Evolutionary conservation across 495 filamentous ascomycete species (phyloP), one percentile per base, ranked within the genome.

Genomic region (Penicillium coffeae): DNA sequence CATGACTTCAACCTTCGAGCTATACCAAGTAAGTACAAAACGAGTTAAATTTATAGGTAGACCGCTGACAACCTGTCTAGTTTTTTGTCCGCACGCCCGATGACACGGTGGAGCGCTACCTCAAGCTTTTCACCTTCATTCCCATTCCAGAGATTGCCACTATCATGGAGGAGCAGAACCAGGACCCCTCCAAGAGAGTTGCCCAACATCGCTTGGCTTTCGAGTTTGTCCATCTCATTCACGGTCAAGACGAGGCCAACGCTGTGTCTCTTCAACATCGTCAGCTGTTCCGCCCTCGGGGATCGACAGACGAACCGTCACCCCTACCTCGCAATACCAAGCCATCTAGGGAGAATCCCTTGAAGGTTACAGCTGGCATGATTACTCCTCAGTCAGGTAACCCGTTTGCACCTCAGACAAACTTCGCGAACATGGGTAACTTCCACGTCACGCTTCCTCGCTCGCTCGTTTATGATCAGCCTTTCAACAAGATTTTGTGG

Each of bases 91-190:
- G 86, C n/a, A 86, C 83, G 0, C 73, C 90, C 0, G 93, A 99
- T 62, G 80, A 77, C 10, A 83, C 87, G 22, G 80, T 96, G 0
- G 85, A 85, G 65, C 77, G 75, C 3, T 87, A 94, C 44, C 76
- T 99, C 18, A 90, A 88, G 59, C 80, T 95, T 25, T 92, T 99
- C 60, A 97, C 94, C 0, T 96, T 99, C 61, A 61, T 95, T 21
- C 86, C 90, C 1, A 45, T 86, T 2, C 59, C 74, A 2, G 62
- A 80, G 18, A 90, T 97, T 34, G 64, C 76, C 1, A 49, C 63
- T 5, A 62, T 86, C 18, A 86, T 96, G 77, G 65, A 70, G 18
- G 60, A 85, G 48, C 90, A 96, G 48, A 69, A 63, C 14, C 12
- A 70, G 12, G 77, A 87, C 34, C 86, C 88, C 0, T 78, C 80